These are phyloP conservation scores for Pinus albicaulis DNA, from an alignment of 75 land plant genomes.

Conservation along the genomic window DNA sequence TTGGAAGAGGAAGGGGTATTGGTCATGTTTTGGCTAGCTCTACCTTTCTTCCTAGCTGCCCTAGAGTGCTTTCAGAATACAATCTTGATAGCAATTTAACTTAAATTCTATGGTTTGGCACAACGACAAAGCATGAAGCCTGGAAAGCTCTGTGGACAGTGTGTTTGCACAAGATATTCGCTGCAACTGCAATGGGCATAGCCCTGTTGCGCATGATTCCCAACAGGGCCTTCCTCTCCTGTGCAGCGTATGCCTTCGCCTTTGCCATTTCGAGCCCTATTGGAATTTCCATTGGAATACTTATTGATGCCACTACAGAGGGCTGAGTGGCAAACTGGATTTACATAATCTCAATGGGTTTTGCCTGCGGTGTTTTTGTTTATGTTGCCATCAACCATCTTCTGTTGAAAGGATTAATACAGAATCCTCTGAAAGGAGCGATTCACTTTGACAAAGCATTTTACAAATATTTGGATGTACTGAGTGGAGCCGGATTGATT, in stretches of 20 bases:
- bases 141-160: slow-evolving; percentile 83
- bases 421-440: slow-evolving; percentile 59
- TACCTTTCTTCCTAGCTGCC: too few species aligned
- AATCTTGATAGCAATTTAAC: too few species aligned
- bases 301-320: slow-evolving; percentile 63
- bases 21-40: too few species aligned
- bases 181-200: slow-evolving; percentile 88
- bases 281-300: slow-evolving; percentile 78
- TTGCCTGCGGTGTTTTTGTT: slow-evolving; percentile 34
- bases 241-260: background rate
- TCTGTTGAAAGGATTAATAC: slow-evolving; percentile 47
- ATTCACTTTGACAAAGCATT: slow-evolving; percentile 21
- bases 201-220: slow-evolving; percentile 14
- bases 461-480: background rate
- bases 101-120: too few species aligned
- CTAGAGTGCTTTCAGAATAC: too few species aligned
- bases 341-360: slow-evolving; percentile 77
- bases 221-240: background rate
- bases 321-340: slow-evolving; percentile 75
- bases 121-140: slow-evolving; percentile 57
- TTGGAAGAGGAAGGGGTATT: too few species aligned
- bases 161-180: slow-evolving; percentile 72
- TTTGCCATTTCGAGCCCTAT: slow-evolving; percentile 38
- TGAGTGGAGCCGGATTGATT: background rate
- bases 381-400: background rate